A percentile compares a stretch with the other conserved stretches of the same genome.
These are phyloP conservation scores for Coemansia sp. DNA, from an alignment of 192 early-diverging fungal genomes.

Conservation along the genomic window DNA sequence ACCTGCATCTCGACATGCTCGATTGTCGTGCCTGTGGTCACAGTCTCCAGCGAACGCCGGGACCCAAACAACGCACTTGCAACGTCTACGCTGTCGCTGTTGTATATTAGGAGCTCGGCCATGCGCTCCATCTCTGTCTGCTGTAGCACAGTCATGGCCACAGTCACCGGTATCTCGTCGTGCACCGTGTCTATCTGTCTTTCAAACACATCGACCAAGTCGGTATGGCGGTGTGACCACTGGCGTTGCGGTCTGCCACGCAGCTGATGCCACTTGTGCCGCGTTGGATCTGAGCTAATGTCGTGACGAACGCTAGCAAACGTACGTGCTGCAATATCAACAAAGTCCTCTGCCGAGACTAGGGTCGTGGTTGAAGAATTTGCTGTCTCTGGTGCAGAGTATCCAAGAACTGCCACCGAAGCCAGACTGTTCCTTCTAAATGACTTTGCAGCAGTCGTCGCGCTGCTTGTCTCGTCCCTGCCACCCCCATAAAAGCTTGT, in stretches of 20 bases:
- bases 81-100: constrained; percentile 13
- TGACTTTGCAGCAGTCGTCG: not conserved
- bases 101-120: constrained; percentile 13
- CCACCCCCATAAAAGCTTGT: constrained; percentile 6
- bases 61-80: constrained; percentile 25
- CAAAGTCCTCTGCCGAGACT: constrained; percentile 29
- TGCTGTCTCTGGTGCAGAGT: constrained; percentile 19
- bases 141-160: constrained; percentile 26
- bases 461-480: not conserved
- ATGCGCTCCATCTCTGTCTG: constrained; percentile 9
- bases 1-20: constrained; percentile 17
- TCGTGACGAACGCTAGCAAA: constrained; percentile 45
- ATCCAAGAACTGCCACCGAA: constrained; percentile 4
- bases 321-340: constrained; percentile 4
- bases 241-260: not conserved
- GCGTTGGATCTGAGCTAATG: constrained; percentile 16
- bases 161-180: constrained; percentile 31
- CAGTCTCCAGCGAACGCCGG: constrained; percentile 24
- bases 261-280: constrained; percentile 20
- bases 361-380: constrained; percentile 3
- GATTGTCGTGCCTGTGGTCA: constrained; percentile 16
- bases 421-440: not conserved
- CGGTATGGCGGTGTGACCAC: not conserved
- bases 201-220: constrained; percentile 11
- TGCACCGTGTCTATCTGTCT: constrained; percentile 20